Evolutionary conservation across 192 early-diverging fungal species (phyloP).

Genomic region (Coemansia sp.): DNA sequence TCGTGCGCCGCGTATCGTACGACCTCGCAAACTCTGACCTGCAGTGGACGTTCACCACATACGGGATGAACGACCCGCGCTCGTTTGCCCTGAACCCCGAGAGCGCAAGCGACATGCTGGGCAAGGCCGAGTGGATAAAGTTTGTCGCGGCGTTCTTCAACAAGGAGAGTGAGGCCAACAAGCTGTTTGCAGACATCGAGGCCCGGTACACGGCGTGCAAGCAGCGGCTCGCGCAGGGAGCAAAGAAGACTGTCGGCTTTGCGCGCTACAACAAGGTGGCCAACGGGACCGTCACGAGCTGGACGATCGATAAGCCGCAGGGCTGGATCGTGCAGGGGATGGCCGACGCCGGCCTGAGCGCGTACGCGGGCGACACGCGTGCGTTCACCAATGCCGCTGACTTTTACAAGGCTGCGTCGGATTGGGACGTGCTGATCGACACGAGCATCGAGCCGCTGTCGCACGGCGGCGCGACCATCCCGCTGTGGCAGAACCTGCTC

Average conservation of each 20-base stretch:
- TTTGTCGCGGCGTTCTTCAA: conserved; percentile 40
- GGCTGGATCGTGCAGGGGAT: conserved; percentile 48
- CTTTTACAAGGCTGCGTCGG: conserved; percentile 53
- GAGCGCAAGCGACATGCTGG: conserved; percentile 35
- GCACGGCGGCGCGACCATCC: conserved; percentile 55
- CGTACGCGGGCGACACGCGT: conserved; percentile 21
- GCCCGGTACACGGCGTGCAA: conserved; percentile 32
- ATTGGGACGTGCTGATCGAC: conserved; percentile 68
- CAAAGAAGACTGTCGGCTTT: conserved; percentile 28
- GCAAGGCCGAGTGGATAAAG: conserved; percentile 51
- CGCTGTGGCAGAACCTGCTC: conserved; percentile 39
- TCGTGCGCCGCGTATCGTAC: conserved; percentile 43
- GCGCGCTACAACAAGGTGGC: conserved; percentile 48
- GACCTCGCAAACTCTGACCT: conserved; percentile 51
- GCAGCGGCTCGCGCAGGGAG: conserved; percentile 2
- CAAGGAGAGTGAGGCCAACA: conserved; percentile 40
- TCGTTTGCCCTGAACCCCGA: conserved; percentile 44
- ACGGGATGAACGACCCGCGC: conserved; percentile 48
- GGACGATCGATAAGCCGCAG: conserved; percentile 44
- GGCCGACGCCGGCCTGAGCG: conserved; percentile 60
- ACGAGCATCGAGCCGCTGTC: conserved; percentile 49
- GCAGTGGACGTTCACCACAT: conserved; percentile 54
- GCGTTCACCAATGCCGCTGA: conserved; percentile 38
- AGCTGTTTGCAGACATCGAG: conserved; percentile 36
- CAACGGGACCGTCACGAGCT: conserved; percentile 39